These are phyloP conservation scores for Volvox africanus DNA, from an alignment of 139 green algal species.

Conservation along the genomic window DNA sequence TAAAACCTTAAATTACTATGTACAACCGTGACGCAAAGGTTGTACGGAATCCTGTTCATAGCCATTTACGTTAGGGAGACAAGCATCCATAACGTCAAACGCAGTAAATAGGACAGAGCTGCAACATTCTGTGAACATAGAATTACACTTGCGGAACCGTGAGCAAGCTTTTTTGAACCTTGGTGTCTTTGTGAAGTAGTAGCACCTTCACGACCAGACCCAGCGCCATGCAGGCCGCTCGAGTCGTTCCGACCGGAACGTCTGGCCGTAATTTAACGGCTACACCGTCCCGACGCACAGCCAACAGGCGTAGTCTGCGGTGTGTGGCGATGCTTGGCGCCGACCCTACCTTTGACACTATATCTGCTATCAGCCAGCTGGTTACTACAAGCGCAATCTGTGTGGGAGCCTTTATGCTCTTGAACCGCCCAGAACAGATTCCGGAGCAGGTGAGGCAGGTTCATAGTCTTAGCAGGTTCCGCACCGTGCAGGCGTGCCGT, in stretches of 20 bases:
- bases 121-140: too few relatives aligned
- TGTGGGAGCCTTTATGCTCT: constrained; percentile 27
- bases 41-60: too few relatives aligned
- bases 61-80: too few relatives aligned
- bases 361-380: constrained; percentile 20
- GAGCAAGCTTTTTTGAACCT: neutral
- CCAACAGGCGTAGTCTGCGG: neutral
- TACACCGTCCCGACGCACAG: neutral
- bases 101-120: too few relatives aligned
- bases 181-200: neutral
- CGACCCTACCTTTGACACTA: neutral
- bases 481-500: neutral
- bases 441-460: constrained; percentile 16
- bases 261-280: neutral
- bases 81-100: too few relatives aligned
- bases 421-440: neutral
- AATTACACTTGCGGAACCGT: neutral
- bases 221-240: constrained; percentile 4
- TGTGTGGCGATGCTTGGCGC: constrained; percentile 7
- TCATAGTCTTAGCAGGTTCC: neutral
- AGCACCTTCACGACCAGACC: neutral
- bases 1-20: too few relatives aligned
- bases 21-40: too few relatives aligned
- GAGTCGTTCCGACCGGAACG: neutral
- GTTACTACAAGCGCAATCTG: constrained; percentile 1